Evolutionary conservation across 2,329 filamentous ascomycete species (phyloP), one percentile per base, ranked within the genome.

Genomic region (Neoarthrinium moseri): DNA sequence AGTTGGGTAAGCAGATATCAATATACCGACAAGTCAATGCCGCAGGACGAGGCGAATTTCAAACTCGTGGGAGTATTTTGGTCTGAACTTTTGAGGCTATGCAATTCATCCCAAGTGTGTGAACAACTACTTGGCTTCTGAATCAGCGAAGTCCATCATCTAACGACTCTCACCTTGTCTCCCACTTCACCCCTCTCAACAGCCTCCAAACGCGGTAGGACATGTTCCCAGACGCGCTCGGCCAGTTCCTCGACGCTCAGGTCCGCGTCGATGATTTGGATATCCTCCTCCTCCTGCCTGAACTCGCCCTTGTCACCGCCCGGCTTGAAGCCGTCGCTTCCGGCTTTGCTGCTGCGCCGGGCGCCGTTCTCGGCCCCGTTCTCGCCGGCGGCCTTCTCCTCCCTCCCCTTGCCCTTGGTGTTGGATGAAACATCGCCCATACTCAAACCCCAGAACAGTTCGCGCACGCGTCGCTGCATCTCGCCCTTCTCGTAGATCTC

Each of bases 401-500:
- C 51, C 13, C 36, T 51, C 12, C 21, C 18, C 21, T 43, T 46
- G 15, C 52, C 50, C 13, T 53, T 50, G 2, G 53, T 52, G 17
- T 63, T 59, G 17, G 57, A 59, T 8, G 68, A 67, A 23, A 72
- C 64, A 18, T 70, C 67, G 2, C 74, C 74, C 67, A 71, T 67
- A 51, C 70, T 72, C 48, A 84, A 57, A 0, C 70, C 74, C 69
- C 75, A 77, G 64, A 95, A 96, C 40, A 95, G 64, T 51, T 84
- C 78, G 17, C 89, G 73, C 12, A 97, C 94, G 8, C 83, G 78
- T 49, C 77, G 73, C 70, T 99, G 94, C 81, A 96, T 88, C 59
- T 84, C 83, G 49, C 78, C 80, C 62, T 83, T 86, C 71, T 99
- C 94, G 61, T 97, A 99, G 51, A 89, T 77, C 73, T 99, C 94